A percentile compares a stretch with the other conserved stretches of the same genome.
phyloP scores from a whole-genome alignment of 441 rosid genomes.

The Populus trichocarpa region DNA sequence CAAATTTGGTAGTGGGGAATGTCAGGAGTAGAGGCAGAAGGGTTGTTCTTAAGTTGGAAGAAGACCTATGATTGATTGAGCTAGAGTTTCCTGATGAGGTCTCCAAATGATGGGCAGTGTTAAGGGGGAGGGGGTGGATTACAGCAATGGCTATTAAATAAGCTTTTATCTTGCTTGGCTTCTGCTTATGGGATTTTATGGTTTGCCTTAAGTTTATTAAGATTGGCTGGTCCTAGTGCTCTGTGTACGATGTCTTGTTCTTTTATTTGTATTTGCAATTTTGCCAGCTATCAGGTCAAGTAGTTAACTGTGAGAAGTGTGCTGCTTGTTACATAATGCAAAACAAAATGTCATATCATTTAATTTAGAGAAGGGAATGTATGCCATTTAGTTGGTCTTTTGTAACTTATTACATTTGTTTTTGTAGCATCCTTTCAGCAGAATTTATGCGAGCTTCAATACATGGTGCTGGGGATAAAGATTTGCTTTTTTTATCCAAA shows the following conservation, averaged over 20 bases:
- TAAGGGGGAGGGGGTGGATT: neutral
- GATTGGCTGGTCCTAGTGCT: neutral
- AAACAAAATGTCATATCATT: neutral
- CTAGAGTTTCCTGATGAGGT: neutral
- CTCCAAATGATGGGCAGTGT: neutral
- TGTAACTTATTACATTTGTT: slow-evolving; percentile 35
- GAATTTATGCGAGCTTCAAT: slow-evolving; percentile 93
- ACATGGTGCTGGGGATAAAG: slow-evolving; percentile 68
- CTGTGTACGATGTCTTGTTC: neutral
- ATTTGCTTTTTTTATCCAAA: slow-evolving; percentile 57
- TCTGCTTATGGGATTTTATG: neutral
- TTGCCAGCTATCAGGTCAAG: neutral
- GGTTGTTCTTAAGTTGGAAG: neutral
- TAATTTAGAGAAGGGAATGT: neutral
- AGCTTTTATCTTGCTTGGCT: neutral
- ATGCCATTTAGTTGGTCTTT: slow-evolving; percentile 12
- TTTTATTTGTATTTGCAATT: neutral
- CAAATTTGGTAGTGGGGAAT: neutral
- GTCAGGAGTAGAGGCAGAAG: neutral
- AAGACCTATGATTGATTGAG: neutral
- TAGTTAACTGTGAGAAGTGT: neutral
- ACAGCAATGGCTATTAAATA: neutral
- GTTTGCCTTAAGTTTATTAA: neutral
- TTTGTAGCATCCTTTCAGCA: slow-evolving; percentile 83
- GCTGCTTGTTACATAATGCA: neutral